These are phyloP conservation scores for Botrytis tulipae DNA, from an alignment of 2,329 filamentous ascomycete species.

Conservation along the genomic window DNA sequence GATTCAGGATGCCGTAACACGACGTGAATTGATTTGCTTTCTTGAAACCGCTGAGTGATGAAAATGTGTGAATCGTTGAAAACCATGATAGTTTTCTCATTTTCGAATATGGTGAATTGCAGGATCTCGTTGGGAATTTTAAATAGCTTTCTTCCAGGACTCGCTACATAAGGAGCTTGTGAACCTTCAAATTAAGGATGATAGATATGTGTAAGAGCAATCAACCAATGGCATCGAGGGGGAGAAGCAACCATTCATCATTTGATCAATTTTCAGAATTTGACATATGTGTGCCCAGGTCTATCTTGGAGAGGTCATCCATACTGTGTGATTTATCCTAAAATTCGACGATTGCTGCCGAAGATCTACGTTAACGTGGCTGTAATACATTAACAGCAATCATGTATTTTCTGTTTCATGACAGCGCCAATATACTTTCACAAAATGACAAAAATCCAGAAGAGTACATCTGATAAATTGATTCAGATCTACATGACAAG, in stretches of 20 bases:
- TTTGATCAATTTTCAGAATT: accelerated
- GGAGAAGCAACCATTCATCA: neutral
- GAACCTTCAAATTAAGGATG: neutral
- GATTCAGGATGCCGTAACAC: neutral
- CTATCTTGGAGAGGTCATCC: neutral
- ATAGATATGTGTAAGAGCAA: neutral
- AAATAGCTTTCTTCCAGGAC: accelerated
- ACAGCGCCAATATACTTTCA: neutral
- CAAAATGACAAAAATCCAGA: neutral
- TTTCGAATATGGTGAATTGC: neutral
- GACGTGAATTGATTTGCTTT: accelerated
- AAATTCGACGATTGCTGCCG: accelerated
- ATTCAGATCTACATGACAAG: too few species aligned
- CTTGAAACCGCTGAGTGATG: neutral
- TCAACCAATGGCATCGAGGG: accelerated
- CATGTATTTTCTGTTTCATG: neutral
- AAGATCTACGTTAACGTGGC: neutral
- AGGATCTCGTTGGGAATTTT: too few species aligned
- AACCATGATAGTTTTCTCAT: neutral
- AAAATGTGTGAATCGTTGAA: too few species aligned
- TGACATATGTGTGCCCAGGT: accelerated
- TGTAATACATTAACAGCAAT: neutral
- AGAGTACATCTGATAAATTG: neutral
- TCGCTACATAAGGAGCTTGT: neutral
- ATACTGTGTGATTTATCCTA: too few species aligned